These are phyloP conservation scores for Vaccinium myrtillus DNA, from an alignment of 148 eudicot genomes.

Conservation along the genomic window DNA sequence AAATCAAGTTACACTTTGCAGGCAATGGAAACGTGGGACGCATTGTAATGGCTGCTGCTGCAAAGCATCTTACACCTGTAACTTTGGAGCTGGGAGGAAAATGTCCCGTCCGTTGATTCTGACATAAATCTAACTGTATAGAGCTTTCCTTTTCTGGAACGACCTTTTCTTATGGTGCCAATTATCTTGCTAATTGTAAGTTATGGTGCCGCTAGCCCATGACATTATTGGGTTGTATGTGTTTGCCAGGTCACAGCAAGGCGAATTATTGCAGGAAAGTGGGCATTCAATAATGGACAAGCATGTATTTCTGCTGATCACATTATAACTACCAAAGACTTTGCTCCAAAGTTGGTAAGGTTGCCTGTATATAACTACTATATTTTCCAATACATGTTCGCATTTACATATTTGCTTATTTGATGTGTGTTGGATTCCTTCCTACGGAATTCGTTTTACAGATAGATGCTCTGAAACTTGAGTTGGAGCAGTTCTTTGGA, in stretches of 20 bases:
- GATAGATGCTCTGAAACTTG: slow-evolving; percentile 48
- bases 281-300: slow-evolving; percentile 69
- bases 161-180: not conserved
- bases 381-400: no score
- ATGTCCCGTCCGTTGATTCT: slow-evolving; percentile 59
- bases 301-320: slow-evolving; percentile 64
- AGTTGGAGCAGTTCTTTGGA: slow-evolving; percentile 46
- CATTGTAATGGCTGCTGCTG: slow-evolving; percentile 62
- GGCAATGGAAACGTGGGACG: slow-evolving; percentile 64
- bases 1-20: slow-evolving; percentile 12
- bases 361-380: not conserved
- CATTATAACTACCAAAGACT: slow-evolving; percentile 54
- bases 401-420: not conserved
- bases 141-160: not conserved
- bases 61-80: slow-evolving; percentile 69
- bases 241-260: slow-evolving; percentile 46
- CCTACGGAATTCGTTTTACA: slow-evolving; percentile 20
- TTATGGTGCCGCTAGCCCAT: not conserved
- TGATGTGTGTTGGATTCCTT: not conserved
- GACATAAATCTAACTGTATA: slow-evolving; percentile 37
- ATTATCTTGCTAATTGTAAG: not conserved
- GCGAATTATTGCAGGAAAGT: slow-evolving; percentile 55
- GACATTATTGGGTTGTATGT: not conserved
- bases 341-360: slow-evolving; percentile 57
- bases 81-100: slow-evolving; percentile 77